Evolutionary conservation across 345 rosid genomes (phyloP), one percentile per base, ranked within the genome.

Genomic region (Excoecaria cochinchinensis): DNA sequence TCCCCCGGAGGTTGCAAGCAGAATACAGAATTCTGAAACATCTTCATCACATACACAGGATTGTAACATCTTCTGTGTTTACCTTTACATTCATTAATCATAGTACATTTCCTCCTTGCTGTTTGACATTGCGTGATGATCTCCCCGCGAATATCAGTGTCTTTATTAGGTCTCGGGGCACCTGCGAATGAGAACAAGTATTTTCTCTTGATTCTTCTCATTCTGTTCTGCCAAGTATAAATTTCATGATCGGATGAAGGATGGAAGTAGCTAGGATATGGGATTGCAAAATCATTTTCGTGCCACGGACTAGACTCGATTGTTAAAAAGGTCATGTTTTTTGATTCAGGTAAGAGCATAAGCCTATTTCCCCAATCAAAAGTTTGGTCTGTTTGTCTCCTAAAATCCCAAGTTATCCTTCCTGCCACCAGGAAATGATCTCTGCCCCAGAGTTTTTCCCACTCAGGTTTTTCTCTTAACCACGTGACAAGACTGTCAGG

Each of bases 381-480:
- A 59, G 77, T 84, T 14, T 77, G 71, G 42, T 78, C 81, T 0
- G 84, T 84, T 17, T 82, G 82, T 72, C 97, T 87, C 89, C 92
- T 78, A 83, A 94, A 92, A 83, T 94, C 96, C 97, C 94, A 92
- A 19, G 90, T 86, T 56, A 91, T 86, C 5, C 97, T 87, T 69
- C 97, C 97, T 40, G 96, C 94, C 3, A 94, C 92, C 85, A 92
- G 46, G 80, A 94, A 92, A 88, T 94, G 97, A 72, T 94, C 97
- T 75, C 90, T 72, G 0, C 91, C 97, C 57, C 79, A 74, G 89
- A 90, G 79, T 69, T 64, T 85, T 67, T 84, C 85, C 98, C 97
- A 92, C 84, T 94, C 96, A 0, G 83, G 90, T 21, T 76, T 88
- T 15, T 80, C 74, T 63, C 85, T 80, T 3, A 92, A 80, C 98